A percentile compares a stretch with the other conserved stretches of the same genome.
Evolutionary conservation across 106 monocot species (phyloP).

Genomic region (Hemerocallis citrina): DNA sequence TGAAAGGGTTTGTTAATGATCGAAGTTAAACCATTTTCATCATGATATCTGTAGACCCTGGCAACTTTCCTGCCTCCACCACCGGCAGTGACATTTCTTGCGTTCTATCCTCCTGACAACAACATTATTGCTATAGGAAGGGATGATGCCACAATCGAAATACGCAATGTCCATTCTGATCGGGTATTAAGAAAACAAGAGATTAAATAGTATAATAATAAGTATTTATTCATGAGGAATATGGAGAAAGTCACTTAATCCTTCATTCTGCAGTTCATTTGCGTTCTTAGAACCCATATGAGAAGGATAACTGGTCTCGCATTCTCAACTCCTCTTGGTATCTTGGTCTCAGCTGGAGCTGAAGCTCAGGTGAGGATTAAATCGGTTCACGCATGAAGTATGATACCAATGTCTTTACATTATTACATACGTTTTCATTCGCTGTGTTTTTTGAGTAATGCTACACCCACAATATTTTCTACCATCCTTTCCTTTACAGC

Average conservation of each 20-base stretch:
- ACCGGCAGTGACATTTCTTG: too few relatives aligned
- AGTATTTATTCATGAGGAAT: background rate
- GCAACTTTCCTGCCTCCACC: constrained; percentile 81
- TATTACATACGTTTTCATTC: background rate
- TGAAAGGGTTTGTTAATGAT: too few relatives aligned
- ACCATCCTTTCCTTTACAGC: background rate
- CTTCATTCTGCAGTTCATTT: constrained; percentile 43
- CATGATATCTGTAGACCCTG: constrained; percentile 42
- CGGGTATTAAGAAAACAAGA: constrained; percentile 30
- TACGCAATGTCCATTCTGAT: constrained; percentile 69
- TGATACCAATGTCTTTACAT: background rate
- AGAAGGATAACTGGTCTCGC: constrained; percentile 80
- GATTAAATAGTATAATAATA: background rate
- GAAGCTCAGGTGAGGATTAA: constrained; percentile 62
- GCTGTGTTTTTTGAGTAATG: too few relatives aligned
- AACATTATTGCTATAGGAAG: constrained; percentile 86
- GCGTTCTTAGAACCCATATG: constrained; percentile 56
- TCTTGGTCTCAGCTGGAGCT: constrained; percentile 71
- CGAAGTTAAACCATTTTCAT: too few relatives aligned
- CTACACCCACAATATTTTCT: background rate
- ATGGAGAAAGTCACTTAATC: too few relatives aligned
- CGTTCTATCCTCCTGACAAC: constrained; percentile 89
- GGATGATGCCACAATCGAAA: constrained; percentile 85
- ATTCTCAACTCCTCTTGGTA: constrained; percentile 52
- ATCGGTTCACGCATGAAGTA: too few relatives aligned